A percentile compares a stretch with the other conserved stretches of the same genome.
Conservation (phyloP, 805 yeast genomes). For the Wickerhamiella slavikovae region DNA sequence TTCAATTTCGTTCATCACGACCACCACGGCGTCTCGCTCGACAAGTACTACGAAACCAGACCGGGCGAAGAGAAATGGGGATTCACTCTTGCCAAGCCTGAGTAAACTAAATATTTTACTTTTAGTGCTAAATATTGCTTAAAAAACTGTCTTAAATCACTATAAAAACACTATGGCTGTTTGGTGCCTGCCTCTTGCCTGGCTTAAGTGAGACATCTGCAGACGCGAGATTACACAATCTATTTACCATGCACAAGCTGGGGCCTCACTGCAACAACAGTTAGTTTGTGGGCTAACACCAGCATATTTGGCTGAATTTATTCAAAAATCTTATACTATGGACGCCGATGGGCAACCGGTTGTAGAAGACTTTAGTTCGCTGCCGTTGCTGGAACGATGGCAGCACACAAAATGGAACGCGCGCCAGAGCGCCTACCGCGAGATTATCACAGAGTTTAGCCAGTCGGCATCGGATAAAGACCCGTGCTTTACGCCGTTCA, state of each 20-base stretch:
- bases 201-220: no score
- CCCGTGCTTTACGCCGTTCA: constrained; percentile 29
- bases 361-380: constrained; percentile 37
- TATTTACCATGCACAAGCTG: no score
- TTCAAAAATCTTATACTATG: no score
- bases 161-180: no score
- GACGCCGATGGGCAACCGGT: no score
- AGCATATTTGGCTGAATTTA: no score
- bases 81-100: constrained; percentile 15
- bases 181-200: no score
- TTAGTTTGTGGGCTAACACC: no score
- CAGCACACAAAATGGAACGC: constrained; percentile 72
- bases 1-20: constrained; percentile 67
- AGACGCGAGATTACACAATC: no score
- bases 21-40: constrained; percentile 57
- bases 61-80: constrained; percentile 43
- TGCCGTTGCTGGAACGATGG: constrained; percentile 48
- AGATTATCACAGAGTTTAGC: constrained; percentile 30
- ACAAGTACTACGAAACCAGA: constrained; percentile 27
- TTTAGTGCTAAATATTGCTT: not conserved
- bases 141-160: no score
- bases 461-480: constrained; percentile 35
- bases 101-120: not conserved
- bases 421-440: constrained; percentile 60
- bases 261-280: no score